Conservation (phyloP, 2,329 filamentous ascomycete genomes). For the Drechslerella coelobrocha region DNA sequence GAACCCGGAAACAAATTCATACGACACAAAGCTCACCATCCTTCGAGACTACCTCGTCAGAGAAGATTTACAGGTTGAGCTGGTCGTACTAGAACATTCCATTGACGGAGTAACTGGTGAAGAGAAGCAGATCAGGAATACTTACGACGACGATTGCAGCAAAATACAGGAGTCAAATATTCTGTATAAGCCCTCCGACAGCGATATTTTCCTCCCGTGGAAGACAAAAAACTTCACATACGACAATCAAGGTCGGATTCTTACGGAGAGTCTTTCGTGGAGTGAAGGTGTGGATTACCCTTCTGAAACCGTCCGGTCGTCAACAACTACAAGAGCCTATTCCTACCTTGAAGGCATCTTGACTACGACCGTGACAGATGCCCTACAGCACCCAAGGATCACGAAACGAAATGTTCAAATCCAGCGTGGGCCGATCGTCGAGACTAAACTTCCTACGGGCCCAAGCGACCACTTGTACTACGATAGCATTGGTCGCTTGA, state of each 20-base stretch:
- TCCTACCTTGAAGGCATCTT: too few species aligned
- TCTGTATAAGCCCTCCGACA: not conserved
- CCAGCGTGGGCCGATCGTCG: too few species aligned
- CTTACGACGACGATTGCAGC: not conserved
- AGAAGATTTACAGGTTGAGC: not conserved
- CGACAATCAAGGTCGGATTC: not conserved
- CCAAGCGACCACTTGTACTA: too few species aligned
- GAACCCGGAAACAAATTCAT: not conserved
- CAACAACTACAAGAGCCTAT: too few species aligned
- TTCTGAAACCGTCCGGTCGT: not conserved
- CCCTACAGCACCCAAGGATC: too few species aligned
- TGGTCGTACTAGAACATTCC: not conserved
- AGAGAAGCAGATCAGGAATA: not conserved
- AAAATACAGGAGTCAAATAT: too few species aligned
- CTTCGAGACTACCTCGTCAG: not conserved
- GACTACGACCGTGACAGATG: too few species aligned
- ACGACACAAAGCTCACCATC: not conserved
- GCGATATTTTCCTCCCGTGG: not conserved
- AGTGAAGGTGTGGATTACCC: constrained; percentile 1
- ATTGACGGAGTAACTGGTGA: not conserved
- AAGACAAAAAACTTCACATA: not conserved
- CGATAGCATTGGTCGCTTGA: too few species aligned
- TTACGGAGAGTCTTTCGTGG: not conserved
- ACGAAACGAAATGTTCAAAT: too few species aligned
- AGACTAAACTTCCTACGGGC: too few species aligned